These are phyloP conservation scores for Petunia secreta DNA, from an alignment of 257 asterid genomes.

Conservation along the genomic window DNA sequence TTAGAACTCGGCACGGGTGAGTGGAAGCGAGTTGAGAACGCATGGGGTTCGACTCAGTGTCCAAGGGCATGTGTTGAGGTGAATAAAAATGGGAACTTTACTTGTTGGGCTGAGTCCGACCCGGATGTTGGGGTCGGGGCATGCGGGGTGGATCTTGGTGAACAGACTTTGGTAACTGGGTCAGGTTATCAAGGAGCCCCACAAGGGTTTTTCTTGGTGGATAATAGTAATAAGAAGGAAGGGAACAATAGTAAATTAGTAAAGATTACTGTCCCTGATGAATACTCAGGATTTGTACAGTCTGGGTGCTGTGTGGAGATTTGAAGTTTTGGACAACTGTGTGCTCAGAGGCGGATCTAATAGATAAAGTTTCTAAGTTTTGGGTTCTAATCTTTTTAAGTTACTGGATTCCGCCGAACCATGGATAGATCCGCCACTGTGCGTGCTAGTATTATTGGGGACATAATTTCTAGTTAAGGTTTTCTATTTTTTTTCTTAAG, in stretches of 20 bases:
- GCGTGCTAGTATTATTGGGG: too few species aligned
- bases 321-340: slow-evolving; percentile 23
- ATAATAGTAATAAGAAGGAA: slow-evolving; percentile 26
- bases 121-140: slow-evolving; percentile 59
- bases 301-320: slow-evolving; percentile 80
- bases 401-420: too few species aligned
- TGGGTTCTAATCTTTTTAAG: too few species aligned
- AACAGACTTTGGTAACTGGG: slow-evolving; percentile 58
- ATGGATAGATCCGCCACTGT: too few species aligned
- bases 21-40: slow-evolving; percentile 67
- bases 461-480: too few species aligned
- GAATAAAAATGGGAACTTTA: slow-evolving; percentile 41
- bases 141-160: slow-evolving; percentile 68
- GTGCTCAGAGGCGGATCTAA: too few species aligned
- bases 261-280: slow-evolving; percentile 53
- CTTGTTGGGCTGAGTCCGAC: slow-evolving; percentile 63
- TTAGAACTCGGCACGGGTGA: slow-evolving; percentile 43
- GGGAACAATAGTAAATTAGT: slow-evolving; percentile 58
- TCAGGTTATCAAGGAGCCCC: slow-evolving; percentile 79
- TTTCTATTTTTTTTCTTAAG: too few species aligned
- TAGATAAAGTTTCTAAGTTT: too few species aligned
- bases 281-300: slow-evolving; percentile 68
- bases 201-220: slow-evolving; percentile 55
- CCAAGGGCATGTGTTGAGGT: slow-evolving; percentile 73
- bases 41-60: slow-evolving; percentile 66